phyloP scores from a whole-genome alignment of 441 rosid species.

The Euphorbia corollata region DNA sequence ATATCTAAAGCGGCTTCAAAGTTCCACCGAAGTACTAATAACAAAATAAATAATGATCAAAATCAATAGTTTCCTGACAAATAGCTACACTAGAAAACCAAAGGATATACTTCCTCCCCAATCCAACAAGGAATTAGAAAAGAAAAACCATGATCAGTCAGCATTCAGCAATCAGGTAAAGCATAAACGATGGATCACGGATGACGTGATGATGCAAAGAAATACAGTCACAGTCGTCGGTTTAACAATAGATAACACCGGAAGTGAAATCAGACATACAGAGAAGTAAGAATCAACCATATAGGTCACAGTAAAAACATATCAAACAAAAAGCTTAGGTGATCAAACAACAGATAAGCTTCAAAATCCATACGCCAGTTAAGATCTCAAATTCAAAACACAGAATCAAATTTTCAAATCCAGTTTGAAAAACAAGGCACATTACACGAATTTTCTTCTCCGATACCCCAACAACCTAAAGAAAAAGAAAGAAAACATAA shows the following conservation, averaged over 20 bases:
- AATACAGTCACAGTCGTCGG: no score
- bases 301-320: background rate
- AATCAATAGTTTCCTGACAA: background rate
- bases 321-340: no score
- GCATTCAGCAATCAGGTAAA: no score
- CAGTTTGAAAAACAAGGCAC: background rate
- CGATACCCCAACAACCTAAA: background rate
- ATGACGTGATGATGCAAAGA: no score
- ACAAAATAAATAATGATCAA: background rate
- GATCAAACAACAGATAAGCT: background rate
- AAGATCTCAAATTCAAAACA: background rate
- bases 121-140: background rate
- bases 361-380: background rate
- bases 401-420: background rate
- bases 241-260: no score
- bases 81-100: no score
- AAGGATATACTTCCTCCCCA: background rate
- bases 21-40: constrained; percentile 3
- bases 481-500: no score
- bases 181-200: no score
- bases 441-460: background rate
- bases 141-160: background rate
- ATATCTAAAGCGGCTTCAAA: constrained; percentile 13
- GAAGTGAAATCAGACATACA: no score
- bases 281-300: background rate